These are phyloP conservation scores for Leishmania tarentolae DNA, from an alignment of 208 protist genomes.

Conservation along the genomic window DNA sequence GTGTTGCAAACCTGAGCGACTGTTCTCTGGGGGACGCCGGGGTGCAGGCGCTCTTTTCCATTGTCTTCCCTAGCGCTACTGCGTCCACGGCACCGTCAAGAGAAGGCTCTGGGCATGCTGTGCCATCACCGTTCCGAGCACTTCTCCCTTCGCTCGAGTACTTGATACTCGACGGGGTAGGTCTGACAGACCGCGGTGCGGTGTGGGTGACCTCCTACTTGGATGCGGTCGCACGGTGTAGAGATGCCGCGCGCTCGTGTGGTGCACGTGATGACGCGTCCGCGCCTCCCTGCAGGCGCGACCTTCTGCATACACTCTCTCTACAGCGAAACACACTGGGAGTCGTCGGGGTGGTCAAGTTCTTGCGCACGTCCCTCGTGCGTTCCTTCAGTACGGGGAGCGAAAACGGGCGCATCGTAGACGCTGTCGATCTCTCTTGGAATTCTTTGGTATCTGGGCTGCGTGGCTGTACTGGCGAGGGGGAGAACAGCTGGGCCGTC, in stretches of 20 bases:
- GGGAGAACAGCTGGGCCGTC: background rate
- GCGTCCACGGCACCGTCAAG: background rate
- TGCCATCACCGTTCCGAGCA: background rate
- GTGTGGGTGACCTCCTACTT: background rate
- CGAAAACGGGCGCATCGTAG: background rate
- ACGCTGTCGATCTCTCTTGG: slow-evolving; percentile 16
- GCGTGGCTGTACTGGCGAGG: background rate
- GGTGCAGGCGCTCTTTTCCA: slow-evolving; percentile 10
- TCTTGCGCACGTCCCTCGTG: background rate
- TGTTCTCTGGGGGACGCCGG: slow-evolving; percentile 22
- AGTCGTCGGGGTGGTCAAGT: background rate
- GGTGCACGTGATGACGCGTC: background rate
- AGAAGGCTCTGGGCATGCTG: background rate
- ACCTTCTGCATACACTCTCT: slow-evolving; percentile 11
- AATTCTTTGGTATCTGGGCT: background rate
- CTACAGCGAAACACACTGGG: slow-evolving; percentile 15
- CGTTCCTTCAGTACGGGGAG: background rate
- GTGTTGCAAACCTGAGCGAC: slow-evolving; percentile 16
- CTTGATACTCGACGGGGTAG: slow-evolving; percentile 16
- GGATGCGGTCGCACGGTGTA: background rate
- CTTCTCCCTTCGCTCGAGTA: background rate
- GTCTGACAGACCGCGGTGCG: slow-evolving; percentile 12
- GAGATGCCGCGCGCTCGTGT: background rate
- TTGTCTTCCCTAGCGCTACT: background rate
- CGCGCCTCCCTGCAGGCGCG: background rate